phyloP scores from a whole-genome alignment of 106 monocot genomes.

The Posidonia australis region DNA sequence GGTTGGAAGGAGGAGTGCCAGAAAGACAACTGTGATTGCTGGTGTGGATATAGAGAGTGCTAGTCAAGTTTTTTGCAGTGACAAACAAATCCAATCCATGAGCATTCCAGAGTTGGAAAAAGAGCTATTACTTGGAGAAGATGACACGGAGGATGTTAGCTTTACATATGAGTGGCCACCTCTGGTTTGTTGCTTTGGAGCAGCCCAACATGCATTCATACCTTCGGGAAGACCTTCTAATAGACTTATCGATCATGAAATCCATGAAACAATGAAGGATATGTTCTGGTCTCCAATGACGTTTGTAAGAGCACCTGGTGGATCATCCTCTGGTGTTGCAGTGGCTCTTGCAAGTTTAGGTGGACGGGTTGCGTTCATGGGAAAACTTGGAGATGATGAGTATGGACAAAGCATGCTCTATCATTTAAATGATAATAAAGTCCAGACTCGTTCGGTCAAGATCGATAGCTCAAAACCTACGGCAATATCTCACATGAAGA shows the following conservation, averaged over 20 bases:
- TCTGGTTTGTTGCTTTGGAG: slow-evolving; percentile 82
- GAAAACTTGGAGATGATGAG: slow-evolving; percentile 81
- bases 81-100: slow-evolving; percentile 8
- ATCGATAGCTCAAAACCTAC: slow-evolving; percentile 43
- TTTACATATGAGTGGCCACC: slow-evolving; percentile 58
- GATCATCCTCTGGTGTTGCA: slow-evolving; percentile 67
- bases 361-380: slow-evolving; percentile 76
- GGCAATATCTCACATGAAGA: slow-evolving; percentile 70
- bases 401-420: slow-evolving; percentile 60
- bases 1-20: slow-evolving; percentile 24
- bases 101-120: slow-evolving; percentile 12
- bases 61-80: slow-evolving; percentile 8
- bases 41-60: slow-evolving; percentile 9
- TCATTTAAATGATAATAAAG: slow-evolving; percentile 57
- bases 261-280: slow-evolving; percentile 53
- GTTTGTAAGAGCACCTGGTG: slow-evolving; percentile 77
- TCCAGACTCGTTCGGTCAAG: slow-evolving; percentile 59
- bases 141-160: slow-evolving; percentile 44
- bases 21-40: slow-evolving; percentile 14
- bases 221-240: slow-evolving; percentile 77
- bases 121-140: slow-evolving; percentile 14
- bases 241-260: slow-evolving; percentile 67
- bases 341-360: slow-evolving; percentile 67
- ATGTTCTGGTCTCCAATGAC: slow-evolving; percentile 65
- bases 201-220: slow-evolving; percentile 67